Evolutionary conservation across 2,329 filamentous ascomycete species (phyloP).

Genomic region (Thielaviopsis euricoi): DNA sequence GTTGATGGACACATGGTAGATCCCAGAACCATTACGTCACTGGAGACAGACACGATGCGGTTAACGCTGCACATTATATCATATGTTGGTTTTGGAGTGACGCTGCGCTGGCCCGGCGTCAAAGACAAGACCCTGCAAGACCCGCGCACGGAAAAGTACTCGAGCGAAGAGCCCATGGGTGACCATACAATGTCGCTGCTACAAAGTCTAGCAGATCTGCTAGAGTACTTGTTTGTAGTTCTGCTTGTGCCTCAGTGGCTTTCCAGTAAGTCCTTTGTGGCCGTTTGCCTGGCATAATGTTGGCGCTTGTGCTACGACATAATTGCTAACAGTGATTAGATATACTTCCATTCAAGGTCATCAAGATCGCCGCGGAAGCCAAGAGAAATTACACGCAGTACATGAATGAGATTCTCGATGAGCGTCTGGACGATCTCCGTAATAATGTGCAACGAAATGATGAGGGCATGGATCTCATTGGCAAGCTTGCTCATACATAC

Average conservation of each 20-base stretch:
- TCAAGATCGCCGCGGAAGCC: slow-evolving; percentile 35
- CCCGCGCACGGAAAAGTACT: slow-evolving; percentile 31
- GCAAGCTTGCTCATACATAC: slow-evolving; percentile 29
- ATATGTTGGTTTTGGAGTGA: slow-evolving; percentile 55
- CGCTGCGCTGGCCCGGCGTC: slow-evolving; percentile 46
- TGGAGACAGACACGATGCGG: slow-evolving; percentile 49
- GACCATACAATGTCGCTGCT: slow-evolving; percentile 51
- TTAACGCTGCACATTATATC: slow-evolving; percentile 40
- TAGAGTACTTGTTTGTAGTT: slow-evolving; percentile 47
- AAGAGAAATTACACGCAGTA: slow-evolving; percentile 50
- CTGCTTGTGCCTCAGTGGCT: slow-evolving; percentile 43
- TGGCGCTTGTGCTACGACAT: not conserved
- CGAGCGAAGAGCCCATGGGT: slow-evolving; percentile 25
- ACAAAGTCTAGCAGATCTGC: slow-evolving; percentile 40
- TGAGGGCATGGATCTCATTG: slow-evolving; percentile 36
- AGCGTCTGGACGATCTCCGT: slow-evolving; percentile 33
- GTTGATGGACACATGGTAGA: slow-evolving; percentile 9
- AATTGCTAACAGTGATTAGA: slow-evolving; percentile 15
- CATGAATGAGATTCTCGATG: slow-evolving; percentile 50
- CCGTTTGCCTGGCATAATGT: not conserved
- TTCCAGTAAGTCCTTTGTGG: slow-evolving; percentile 24
- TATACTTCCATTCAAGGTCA: slow-evolving; percentile 31
- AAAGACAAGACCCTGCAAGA: slow-evolving; percentile 26
- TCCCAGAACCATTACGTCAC: slow-evolving; percentile 30
- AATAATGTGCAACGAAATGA: slow-evolving; percentile 20